Evolutionary conservation across 106 monocot genomes (phyloP), one percentile per base, ranked within the genome.

Genomic region (Posidonia australis): DNA sequence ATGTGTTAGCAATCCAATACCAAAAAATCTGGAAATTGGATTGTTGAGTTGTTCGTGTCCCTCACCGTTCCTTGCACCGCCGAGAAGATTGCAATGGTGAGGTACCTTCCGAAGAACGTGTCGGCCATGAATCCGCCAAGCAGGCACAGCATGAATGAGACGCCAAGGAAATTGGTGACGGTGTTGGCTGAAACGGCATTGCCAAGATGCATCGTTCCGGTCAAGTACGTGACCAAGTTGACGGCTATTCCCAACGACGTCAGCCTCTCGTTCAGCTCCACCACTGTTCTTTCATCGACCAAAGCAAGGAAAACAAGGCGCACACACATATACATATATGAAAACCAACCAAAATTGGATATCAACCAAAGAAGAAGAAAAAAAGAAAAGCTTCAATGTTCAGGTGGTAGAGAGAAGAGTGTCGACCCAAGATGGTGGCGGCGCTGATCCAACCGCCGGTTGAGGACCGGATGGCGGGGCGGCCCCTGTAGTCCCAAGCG

Each of bases 141-240:
- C 58, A 87, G 83, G 64, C 83, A 81, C 58, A 87, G 78, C 75
- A 87, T 83, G 76, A 87, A 87, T 27, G 87, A 87, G 20, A 78
- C 76, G 48, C 83, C 83, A 7, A 83, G 20, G 72, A 87, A 87
- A 80, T 87, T 87, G 43, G 87, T 87, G 67, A 87, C 83, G n/a
- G 63, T 53, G 75, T 87, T 87, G 70, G 82, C 86, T 17, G 86
- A 54, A 32, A 64, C 73, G 42, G 86, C 82, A 68, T 79, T 82
- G 62, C 86, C 82, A 51, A 86, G 79, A 65, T 86, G 86, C 86
- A 86, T 86, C 9, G 79, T 82, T 5, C 77, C 86, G 12, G 79
- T 82, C 24, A 86, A 49, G 77, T 86, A 86, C n/a, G 86, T 77
- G 47, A 86, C 82, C 59, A 86, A 57, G 68, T 86, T 86, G 13